Conservation (phyloP, 495 filamentous ascomycete species). For the Thozetella sp. region DNA sequence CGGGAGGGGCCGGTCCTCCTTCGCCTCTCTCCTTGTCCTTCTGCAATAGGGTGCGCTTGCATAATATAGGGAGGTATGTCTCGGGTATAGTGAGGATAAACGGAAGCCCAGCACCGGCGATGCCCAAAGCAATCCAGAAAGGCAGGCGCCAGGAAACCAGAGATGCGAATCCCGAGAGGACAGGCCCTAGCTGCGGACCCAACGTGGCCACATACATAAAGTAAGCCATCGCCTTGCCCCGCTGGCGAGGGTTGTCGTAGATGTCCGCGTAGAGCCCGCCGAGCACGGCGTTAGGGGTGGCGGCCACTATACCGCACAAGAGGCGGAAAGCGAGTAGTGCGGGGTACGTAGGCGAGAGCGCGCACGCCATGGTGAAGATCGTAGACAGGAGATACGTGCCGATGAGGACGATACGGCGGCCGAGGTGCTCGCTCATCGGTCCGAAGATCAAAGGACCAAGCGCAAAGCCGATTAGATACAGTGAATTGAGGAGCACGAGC, state of each 20-base stretch:
- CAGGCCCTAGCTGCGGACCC: neutral
- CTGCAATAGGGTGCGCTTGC: no score
- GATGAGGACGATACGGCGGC: neutral
- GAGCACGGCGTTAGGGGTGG: neutral
- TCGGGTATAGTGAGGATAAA: no score
- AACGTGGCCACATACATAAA: neutral
- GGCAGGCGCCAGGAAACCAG: neutral
- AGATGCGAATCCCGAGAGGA: neutral
- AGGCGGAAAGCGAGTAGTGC: neutral
- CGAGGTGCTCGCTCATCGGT: neutral
- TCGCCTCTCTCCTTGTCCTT: no score
- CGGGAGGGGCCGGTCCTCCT: neutral
- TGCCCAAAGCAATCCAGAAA: neutral
- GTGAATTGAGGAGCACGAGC: neutral
- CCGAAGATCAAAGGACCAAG: neutral
- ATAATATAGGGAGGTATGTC: neutral
- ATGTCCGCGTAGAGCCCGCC: neutral
- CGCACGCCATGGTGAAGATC: neutral
- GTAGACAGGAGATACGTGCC: neutral
- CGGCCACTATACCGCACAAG: neutral
- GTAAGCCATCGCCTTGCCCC: neutral
- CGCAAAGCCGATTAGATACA: neutral
- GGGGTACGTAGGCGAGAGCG: neutral
- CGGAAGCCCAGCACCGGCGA: no score
- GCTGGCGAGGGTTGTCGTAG: neutral